Evolutionary conservation across 2,329 filamentous ascomycete species (phyloP).

Genomic region (Leptographium wingfieldii): DNA sequence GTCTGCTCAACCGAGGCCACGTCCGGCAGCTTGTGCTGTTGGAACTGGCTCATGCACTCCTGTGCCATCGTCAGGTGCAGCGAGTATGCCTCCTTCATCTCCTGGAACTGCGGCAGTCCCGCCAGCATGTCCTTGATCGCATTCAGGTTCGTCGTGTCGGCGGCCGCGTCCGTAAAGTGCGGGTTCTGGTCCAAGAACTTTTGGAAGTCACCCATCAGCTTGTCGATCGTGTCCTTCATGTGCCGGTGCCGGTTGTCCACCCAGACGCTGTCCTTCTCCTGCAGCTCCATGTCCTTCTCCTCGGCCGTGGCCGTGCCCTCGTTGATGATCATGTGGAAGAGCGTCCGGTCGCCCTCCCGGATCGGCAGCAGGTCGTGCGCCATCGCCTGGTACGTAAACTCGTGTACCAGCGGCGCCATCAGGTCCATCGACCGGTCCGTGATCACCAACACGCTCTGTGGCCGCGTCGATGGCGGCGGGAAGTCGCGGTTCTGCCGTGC

Average conservation of each 20-base stretch:
- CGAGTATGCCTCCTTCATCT: constrained; percentile 90
- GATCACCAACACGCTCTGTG: constrained; percentile 72
- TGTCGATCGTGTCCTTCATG: constrained; percentile 96
- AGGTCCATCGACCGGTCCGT: constrained; percentile 91
- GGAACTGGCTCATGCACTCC: constrained; percentile 91
- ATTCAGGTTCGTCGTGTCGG: constrained; percentile 64
- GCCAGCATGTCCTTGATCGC: constrained; percentile 96
- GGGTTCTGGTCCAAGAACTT: constrained; percentile 85
- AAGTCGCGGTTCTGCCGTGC: constrained; percentile 75
- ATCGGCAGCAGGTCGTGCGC: constrained; percentile 85
- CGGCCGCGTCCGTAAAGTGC: constrained; percentile 69
- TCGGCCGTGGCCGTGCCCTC: constrained; percentile 58
- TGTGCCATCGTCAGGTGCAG: constrained; percentile 94
- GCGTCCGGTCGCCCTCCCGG: constrained; percentile 77
- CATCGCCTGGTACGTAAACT: constrained; percentile 99
- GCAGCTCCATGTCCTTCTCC: constrained; percentile 82
- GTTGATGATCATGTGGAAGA: constrained; percentile 69
- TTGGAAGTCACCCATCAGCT: constrained; percentile 83
- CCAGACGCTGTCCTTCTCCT: constrained; percentile 89
- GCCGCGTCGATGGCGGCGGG: constrained; percentile 64
- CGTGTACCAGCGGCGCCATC: constrained; percentile 75
- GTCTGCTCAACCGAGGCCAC: constrained; percentile 82
- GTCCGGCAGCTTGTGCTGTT: constrained; percentile 72
- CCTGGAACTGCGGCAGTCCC: constrained; percentile 84
- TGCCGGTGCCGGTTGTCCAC: constrained; percentile 86